Percentiles rank a stretch among this genome's conserved stretches.
Conservation (phyloP, 495 filamentous ascomycete species). For the Stereocaulon alpinum region DNA sequence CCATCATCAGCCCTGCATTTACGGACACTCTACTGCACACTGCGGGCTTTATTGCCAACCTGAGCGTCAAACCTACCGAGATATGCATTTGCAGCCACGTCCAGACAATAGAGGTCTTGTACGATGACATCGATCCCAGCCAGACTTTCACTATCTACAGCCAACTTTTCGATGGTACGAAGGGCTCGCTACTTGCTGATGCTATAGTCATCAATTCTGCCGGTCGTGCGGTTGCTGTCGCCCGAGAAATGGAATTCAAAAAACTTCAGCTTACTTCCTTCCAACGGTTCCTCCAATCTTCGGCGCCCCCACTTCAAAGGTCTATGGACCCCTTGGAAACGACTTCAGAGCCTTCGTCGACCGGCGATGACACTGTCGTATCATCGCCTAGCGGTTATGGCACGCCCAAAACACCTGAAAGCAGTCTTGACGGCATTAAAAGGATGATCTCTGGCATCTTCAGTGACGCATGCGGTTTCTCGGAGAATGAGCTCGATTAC, state of each 20-base stretch:
- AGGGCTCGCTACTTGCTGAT: slow-evolving; percentile 16
- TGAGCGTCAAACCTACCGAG: slow-evolving; percentile 10
- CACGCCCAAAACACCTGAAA: background rate
- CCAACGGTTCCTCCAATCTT: background rate
- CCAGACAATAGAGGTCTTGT: slow-evolving; percentile 8
- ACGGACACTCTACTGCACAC: slow-evolving; percentile 5
- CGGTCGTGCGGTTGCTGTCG: slow-evolving; percentile 10
- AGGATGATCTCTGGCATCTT: background rate
- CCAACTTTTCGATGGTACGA: slow-evolving; percentile 10
- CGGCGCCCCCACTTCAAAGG: background rate
- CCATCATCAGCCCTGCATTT: background rate
- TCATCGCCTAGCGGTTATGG: background rate
- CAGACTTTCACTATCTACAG: slow-evolving; percentile 14
- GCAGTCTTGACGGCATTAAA: background rate
- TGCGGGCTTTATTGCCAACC: slow-evolving; percentile 6
- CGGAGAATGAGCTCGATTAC: background rate
- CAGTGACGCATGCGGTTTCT: background rate
- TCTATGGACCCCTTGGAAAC: background rate
- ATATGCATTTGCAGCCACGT: slow-evolving; percentile 19
- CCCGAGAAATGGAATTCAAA: slow-evolving; percentile 18
- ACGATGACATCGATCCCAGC: slow-evolving; percentile 1
- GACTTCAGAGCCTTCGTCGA: background rate
- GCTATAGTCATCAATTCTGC: slow-evolving; percentile 11
- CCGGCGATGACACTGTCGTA: background rate
- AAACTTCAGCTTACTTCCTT: background rate